Percentiles rank a stretch among this genome's conserved stretches.
These are phyloP conservation scores for Tubosaeta sp. DNA, from an alignment of 768 basidiomycete species.

Conservation along the genomic window DNA sequence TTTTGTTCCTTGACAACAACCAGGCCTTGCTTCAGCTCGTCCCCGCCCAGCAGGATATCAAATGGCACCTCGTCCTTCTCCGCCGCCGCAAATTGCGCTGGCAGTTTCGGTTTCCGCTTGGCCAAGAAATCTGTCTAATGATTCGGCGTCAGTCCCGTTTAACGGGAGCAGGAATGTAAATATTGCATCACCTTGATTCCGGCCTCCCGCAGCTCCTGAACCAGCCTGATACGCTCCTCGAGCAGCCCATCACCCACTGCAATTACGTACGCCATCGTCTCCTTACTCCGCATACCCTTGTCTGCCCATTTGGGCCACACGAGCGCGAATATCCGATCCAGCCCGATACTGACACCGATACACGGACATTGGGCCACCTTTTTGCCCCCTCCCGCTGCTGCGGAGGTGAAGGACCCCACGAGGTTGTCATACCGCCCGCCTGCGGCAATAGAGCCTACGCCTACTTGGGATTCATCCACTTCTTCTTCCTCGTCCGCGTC, in stretches of 20 bases:
- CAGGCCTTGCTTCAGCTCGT: slow-evolving; percentile 78
- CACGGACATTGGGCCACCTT: slow-evolving; percentile 71
- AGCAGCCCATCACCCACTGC: slow-evolving; percentile 86
- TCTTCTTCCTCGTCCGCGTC: slow-evolving; percentile 64
- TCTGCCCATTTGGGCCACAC: slow-evolving; percentile 85
- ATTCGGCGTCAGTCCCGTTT: slow-evolving; percentile 3
- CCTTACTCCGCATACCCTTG: slow-evolving; percentile 76
- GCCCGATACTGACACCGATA: slow-evolving; percentile 87
- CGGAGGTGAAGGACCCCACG: slow-evolving; percentile 85
- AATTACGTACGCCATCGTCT: slow-evolving; percentile 93
- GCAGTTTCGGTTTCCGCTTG: slow-evolving; percentile 87
- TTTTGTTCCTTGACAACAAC: slow-evolving; percentile 91
- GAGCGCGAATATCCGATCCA: slow-evolving; percentile 91
- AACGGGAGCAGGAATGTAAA: no score
- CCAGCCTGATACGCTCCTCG: slow-evolving; percentile 77
- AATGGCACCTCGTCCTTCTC: slow-evolving; percentile 93
- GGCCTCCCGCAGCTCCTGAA: slow-evolving; percentile 73
- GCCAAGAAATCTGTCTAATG: slow-evolving; percentile 85
- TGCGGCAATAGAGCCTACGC: slow-evolving; percentile 98
- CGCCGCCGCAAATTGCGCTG: slow-evolving; percentile 81
- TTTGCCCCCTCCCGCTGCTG: slow-evolving; percentile 73
- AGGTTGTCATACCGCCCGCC: slow-evolving; percentile 96
- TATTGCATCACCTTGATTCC: slow-evolving; percentile 77
- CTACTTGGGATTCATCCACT: slow-evolving; percentile 87
- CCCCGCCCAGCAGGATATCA: slow-evolving; percentile 84